Percentiles rank a stretch among this genome's conserved stretches.
These are phyloP conservation scores for Boletus rex-veris DNA, from an alignment of 768 basidiomycete genomes.

Conservation along the genomic window DNA sequence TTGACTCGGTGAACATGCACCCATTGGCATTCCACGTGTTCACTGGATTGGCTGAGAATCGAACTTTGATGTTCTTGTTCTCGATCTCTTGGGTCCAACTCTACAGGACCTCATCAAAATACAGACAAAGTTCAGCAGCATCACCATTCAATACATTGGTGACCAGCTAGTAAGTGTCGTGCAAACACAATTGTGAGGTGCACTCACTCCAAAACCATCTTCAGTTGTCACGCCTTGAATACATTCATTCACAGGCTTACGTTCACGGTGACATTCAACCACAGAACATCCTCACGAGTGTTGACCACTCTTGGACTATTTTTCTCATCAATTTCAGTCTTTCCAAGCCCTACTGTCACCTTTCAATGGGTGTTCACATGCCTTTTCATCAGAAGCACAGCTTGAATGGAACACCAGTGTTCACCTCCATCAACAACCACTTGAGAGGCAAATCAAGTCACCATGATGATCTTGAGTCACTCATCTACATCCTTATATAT, in stretches of 20 bases:
- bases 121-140: not conserved
- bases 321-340: not conserved
- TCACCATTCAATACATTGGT: not conserved
- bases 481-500: not conserved
- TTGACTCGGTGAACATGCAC: too few relatives aligned
- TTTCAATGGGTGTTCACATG: too few relatives aligned
- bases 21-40: not conserved
- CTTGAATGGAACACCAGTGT: too few relatives aligned
- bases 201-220: not conserved
- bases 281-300: not conserved
- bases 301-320: not conserved
- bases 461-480: not conserved
- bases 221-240: not conserved
- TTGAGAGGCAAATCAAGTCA: not conserved
- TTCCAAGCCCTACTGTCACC: not conserved
- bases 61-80: not conserved
- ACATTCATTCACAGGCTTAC: not conserved
- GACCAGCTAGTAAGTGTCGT: not conserved
- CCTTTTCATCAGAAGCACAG: too few relatives aligned
- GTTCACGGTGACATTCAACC: not conserved
- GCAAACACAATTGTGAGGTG: too few relatives aligned
- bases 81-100: not conserved
- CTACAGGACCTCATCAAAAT: not conserved
- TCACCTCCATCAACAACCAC: not conserved
- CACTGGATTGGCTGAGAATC: not conserved